phyloP scores from a whole-genome alignment of 2,329 filamentous ascomycete genomes.

The Microdochium paspali region DNA sequence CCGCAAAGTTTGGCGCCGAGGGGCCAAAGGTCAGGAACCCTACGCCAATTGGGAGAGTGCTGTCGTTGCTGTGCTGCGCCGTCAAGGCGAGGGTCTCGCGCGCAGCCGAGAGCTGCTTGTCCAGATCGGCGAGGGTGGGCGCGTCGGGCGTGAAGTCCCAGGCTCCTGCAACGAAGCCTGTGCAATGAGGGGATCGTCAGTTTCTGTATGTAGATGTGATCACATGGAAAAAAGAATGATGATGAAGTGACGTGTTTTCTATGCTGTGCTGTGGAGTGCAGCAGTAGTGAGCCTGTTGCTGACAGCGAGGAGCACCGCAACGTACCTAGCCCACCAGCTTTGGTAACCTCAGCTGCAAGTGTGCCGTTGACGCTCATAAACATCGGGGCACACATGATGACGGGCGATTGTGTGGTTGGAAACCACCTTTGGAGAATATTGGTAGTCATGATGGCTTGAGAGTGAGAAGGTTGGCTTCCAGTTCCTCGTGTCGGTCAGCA shows the following conservation, averaged over 20 bases:
- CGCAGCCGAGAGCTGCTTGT: constrained; percentile 18
- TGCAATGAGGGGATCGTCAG: not conserved
- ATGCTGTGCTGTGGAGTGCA: no score
- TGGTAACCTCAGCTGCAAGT: constrained; percentile 27
- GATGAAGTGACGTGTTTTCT: no score
- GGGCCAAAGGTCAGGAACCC: constrained; percentile 52
- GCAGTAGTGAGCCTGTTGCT: no score
- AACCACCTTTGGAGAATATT: not conserved
- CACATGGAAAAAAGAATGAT: no score
- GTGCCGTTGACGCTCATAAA: constrained; percentile 23
- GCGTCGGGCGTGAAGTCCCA: constrained; percentile 17
- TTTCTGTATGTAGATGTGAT: not conserved
- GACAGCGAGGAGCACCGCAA: no score
- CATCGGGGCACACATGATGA: constrained; percentile 32
- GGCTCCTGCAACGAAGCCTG: constrained; percentile 23
- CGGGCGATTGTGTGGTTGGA: constrained; percentile 11
- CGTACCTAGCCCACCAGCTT: constrained; percentile 29
- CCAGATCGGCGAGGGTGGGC: constrained; percentile 15
- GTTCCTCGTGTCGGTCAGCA: no score
- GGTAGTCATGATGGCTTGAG: no score
- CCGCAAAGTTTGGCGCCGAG: constrained; percentile 25
- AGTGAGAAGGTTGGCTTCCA: no score
- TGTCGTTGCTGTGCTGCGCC: no score
- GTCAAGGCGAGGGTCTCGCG: constrained; percentile 12
- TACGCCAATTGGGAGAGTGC: constrained; percentile 41